These are phyloP conservation scores for Trichoderma guizhouense DNA, from an alignment of 2,329 filamentous ascomycete species.

Conservation along the genomic window DNA sequence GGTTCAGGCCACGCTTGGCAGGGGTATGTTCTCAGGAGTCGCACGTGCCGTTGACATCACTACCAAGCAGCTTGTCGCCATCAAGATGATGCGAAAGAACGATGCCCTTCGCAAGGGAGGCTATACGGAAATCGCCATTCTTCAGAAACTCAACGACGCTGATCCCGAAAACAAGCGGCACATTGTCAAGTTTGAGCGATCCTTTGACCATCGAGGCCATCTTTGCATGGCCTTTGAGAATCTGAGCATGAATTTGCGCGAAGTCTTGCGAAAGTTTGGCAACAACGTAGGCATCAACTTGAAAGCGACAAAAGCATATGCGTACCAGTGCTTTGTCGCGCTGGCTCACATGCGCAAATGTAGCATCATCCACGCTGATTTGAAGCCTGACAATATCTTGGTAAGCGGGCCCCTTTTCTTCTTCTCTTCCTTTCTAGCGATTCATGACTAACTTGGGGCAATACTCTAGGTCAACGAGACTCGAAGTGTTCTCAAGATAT, in stretches of 20 bases:
- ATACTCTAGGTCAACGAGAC: slow-evolving; percentile 67
- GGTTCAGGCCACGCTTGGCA: slow-evolving; percentile 80
- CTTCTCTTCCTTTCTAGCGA: not conserved
- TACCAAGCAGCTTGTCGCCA: slow-evolving; percentile 75
- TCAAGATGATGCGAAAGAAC: slow-evolving; percentile 98
- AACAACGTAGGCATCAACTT: slow-evolving; percentile 91
- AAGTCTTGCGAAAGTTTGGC: slow-evolving; percentile 93
- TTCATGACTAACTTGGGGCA: slow-evolving; percentile 25
- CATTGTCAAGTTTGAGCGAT: slow-evolving; percentile 79
- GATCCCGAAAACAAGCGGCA: slow-evolving; percentile 90
- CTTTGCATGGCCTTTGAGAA: slow-evolving; percentile 97
- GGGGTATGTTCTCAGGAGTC: slow-evolving; percentile 97
- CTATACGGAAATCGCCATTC: slow-evolving; percentile 88
- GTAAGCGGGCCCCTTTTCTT: slow-evolving; percentile 41
- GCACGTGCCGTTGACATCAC: slow-evolving; percentile 78
- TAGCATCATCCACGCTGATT: slow-evolving; percentile 89
- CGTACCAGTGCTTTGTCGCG: slow-evolving; percentile 90
- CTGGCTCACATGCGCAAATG: slow-evolving; percentile 85
- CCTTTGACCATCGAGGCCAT: slow-evolving; percentile 93
- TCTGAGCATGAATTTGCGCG: slow-evolving; percentile 85
- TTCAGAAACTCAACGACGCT: slow-evolving; percentile 79
- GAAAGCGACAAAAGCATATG: slow-evolving; percentile 80
- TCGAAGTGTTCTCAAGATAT: slow-evolving; percentile 85
- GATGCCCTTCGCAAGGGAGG: slow-evolving; percentile 89
- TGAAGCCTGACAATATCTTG: slow-evolving; percentile 97